Base-by-base conservation (phyloP, 2,329 filamentous ascomycete genomes). In the Cladorrhinum sp. region DNA sequence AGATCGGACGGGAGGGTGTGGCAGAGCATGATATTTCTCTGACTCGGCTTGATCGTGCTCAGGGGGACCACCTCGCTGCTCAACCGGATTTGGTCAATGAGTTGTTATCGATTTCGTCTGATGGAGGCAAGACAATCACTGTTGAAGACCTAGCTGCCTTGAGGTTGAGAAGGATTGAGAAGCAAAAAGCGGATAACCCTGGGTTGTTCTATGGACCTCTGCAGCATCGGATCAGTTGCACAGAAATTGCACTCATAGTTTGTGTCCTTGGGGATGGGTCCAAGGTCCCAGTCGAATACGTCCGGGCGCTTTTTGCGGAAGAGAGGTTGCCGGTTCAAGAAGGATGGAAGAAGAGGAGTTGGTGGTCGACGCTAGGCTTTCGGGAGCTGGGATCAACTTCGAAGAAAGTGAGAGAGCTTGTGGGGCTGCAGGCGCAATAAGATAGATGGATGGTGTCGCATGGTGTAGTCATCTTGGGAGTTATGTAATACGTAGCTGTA, bases 21-120 rank as follows among this genome's bases (percentile, higher is more conserved):
- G 51, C 26, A 53, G 51, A 53, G 24, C 51, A 53, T 5, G 51
- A 53, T 30, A 53, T 53, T 9, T 53, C 51, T 5, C 26, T 53
- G 3, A 53, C 24, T 4, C 10, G 51, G 18, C 14, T 28, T 18
- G 26, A 53, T 20, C 14, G n/a, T 9, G 24, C 51, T 4, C 51
- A 53, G 10, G 51, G 51, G 14, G 51, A 53, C 16, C 18, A 12
- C 18, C 51, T 53, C n/a, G 26, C 26, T 28, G 24, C 51, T 12
- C 26, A 53, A 14, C 51, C n/a, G 16, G 51, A 36, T 2, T 14
- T 36, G 51, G 23, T 53, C 2, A 3, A 53, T n/a, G 51, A 33
- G 9, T 30, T 53, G 26, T 2, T 53, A 16, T 24, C 51, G 2
- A 26, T 24, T 8, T 53, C 51, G 2, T 18, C 24, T 30, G 51